A percentile compares a stretch with the other conserved stretches of the same genome.
Evolutionary conservation across 371 early-diverging fungal species (phyloP).

Genomic region (Mucor velutinosus): DNA sequence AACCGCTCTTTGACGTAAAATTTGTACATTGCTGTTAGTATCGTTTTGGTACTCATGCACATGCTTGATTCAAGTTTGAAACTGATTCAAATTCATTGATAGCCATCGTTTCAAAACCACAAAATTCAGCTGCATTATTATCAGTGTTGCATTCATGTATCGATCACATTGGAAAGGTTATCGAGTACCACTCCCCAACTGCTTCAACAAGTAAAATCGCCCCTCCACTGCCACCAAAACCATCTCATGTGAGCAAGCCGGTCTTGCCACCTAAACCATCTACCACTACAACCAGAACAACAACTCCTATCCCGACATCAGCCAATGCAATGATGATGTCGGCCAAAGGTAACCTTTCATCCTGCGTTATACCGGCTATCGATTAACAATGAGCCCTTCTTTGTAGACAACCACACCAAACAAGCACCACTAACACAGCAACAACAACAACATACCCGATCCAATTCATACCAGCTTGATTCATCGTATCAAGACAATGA

Average conservation of each 20-base stretch:
- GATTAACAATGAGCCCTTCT: not conserved
- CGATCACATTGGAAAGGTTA: constrained; percentile 27
- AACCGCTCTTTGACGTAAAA: constrained; percentile 26
- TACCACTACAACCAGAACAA: constrained; percentile 8
- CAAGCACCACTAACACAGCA: not conserved
- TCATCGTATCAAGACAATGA: not conserved
- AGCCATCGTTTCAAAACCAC: constrained; percentile 34
- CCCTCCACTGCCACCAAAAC: constrained; percentile 31
- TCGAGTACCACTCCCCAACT: constrained; percentile 21
- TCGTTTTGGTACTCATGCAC: not conserved
- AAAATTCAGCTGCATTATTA: constrained; percentile 14
- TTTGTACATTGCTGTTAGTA: constrained; percentile 29
- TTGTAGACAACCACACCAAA: not conserved
- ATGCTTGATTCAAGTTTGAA: not conserved
- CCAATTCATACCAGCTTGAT: constrained; percentile 4
- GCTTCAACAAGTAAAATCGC: constrained; percentile 2
- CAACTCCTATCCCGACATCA: constrained; percentile 11
- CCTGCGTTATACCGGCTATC: not conserved
- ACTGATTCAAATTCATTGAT: not conserved
- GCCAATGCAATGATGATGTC: not conserved
- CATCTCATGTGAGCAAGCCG: constrained; percentile 26
- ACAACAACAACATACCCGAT: constrained; percentile 15
- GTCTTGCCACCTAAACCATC: constrained; percentile 29
- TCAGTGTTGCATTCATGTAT: constrained; percentile 26
- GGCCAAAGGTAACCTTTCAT: not conserved